Conservation (phyloP, 2,329 filamentous ascomycete species). For the Fusarium xylarioides region DNA sequence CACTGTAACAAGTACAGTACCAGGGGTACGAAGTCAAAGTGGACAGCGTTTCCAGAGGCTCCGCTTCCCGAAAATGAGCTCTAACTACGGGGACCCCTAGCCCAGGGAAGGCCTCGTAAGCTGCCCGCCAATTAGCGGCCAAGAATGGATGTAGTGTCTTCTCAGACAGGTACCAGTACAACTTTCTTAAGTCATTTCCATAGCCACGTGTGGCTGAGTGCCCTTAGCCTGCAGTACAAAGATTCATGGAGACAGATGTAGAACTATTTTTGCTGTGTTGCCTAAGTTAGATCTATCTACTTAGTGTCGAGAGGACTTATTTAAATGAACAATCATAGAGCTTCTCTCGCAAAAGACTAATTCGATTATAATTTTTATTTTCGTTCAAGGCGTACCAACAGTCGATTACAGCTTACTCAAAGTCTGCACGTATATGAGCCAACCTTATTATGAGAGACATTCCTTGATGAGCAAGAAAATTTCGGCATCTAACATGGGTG, state of each 20-base stretch:
- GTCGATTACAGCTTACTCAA: background rate
- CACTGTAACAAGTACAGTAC: conserved; percentile 6
- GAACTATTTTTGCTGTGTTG: background rate
- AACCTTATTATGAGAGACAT: conserved; percentile 10
- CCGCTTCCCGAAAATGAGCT: conserved; percentile 33
- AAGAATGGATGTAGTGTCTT: conserved; percentile 1
- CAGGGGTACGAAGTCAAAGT: conserved; percentile 30
- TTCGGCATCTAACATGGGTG: background rate
- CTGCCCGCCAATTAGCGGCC: conserved; percentile 5
- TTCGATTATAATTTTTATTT: background rate
- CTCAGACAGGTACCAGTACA: conserved; percentile 3
- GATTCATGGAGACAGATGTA: conserved; percentile 1
- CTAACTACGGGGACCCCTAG: conserved; percentile 7
- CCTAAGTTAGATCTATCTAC: background rate
- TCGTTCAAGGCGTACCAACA: background rate
- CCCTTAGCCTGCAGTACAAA: background rate
- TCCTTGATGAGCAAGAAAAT: background rate
- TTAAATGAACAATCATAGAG: background rate
- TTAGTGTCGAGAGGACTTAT: background rate
- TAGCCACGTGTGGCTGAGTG: conserved; percentile 21
- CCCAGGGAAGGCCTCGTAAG: conserved; percentile 16
- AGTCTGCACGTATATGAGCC: background rate
- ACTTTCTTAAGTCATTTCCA: background rate
- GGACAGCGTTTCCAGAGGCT: conserved; percentile 39
- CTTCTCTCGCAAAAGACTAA: background rate